These are phyloP conservation scores for Picochlorum costavermella DNA, from an alignment of 139 green algal genomes.

Conservation along the genomic window DNA sequence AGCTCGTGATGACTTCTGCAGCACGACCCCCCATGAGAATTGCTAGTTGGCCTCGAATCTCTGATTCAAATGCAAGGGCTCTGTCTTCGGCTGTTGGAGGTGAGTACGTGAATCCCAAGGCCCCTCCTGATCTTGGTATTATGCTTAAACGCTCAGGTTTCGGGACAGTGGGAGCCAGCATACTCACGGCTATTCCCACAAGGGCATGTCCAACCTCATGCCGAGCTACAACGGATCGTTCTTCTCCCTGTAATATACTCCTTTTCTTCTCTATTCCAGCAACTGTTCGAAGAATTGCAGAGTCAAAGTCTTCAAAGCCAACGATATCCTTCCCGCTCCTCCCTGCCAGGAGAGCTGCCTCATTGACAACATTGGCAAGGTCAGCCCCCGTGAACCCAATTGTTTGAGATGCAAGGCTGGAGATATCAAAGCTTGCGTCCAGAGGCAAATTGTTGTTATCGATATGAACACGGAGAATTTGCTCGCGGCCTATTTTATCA, in stretches of 20 bases:
- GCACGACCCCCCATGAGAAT: slow-evolving; percentile 84
- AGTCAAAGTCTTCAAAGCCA: slow-evolving; percentile 57
- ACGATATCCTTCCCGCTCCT: slow-evolving; percentile 2
- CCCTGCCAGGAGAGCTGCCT: slow-evolving; percentile 67
- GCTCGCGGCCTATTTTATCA: slow-evolving; percentile 54
- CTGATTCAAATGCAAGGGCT: slow-evolving; percentile 76
- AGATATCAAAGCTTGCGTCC: slow-evolving; percentile 54
- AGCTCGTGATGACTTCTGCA: slow-evolving; percentile 72
- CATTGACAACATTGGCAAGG: slow-evolving; percentile 80
- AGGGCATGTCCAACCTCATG: slow-evolving; percentile 89
- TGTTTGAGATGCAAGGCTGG: slow-evolving; percentile 30
- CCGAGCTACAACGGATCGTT: slow-evolving; percentile 77
- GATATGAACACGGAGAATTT: slow-evolving; percentile 64
- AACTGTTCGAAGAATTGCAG: slow-evolving; percentile 62
- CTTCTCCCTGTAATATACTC: slow-evolving; percentile 46
- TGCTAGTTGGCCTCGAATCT: slow-evolving; percentile 77
- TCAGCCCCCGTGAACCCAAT: slow-evolving; percentile 83
- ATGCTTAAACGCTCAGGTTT: slow-evolving; percentile 70
- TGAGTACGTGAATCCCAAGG: slow-evolving; percentile 78
- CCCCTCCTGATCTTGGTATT: slow-evolving; percentile 72
- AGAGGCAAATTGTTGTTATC: slow-evolving; percentile 60
- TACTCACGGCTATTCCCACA: slow-evolving; percentile 61
- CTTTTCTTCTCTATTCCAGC: slow-evolving; percentile 92
- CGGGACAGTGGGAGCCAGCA: slow-evolving; percentile 47
- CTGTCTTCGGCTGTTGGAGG: slow-evolving; percentile 64